These are phyloP conservation scores for Priceomyces melissophilus DNA, from an alignment of 805 yeast genomes.

Conservation along the genomic window DNA sequence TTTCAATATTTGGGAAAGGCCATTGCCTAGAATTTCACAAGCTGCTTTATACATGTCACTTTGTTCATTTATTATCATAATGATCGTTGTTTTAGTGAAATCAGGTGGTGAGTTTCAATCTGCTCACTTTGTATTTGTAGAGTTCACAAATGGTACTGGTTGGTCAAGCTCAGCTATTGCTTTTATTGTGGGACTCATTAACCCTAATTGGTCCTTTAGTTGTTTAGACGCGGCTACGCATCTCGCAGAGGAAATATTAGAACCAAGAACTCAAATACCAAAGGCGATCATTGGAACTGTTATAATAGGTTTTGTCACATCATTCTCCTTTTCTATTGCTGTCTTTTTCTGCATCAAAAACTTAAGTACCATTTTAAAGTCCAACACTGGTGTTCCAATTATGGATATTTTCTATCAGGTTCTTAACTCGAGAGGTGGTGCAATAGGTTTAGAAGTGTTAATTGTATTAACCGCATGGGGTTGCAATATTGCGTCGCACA, in stretches of 20 bases:
- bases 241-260: constrained; percentile 61
- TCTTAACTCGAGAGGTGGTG: constrained; percentile 49
- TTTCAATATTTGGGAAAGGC: constrained; percentile 49
- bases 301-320: constrained; percentile 60
- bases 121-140: constrained; percentile 51
- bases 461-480: constrained; percentile 55
- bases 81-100: constrained; percentile 50
- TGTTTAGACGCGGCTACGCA: constrained; percentile 72
- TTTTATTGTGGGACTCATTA: constrained; percentile 65
- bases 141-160: constrained; percentile 55
- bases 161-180: constrained; percentile 60
- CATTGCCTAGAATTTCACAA: constrained; percentile 49
- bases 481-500: constrained; percentile 59
- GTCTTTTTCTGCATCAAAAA: constrained; percentile 60
- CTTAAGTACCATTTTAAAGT: constrained; percentile 44
- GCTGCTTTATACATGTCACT: constrained; percentile 52
- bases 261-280: constrained; percentile 60
- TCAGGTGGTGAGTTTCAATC: constrained; percentile 50
- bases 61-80: constrained; percentile 49
- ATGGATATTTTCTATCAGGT: constrained; percentile 63
- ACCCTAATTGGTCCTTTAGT: constrained; percentile 67
- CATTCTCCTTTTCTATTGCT: constrained; percentile 49
- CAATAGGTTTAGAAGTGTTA: constrained; percentile 47
- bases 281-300: constrained; percentile 61
- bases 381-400: constrained; percentile 61